Conservation (phyloP, 805 yeast genomes). For the Suhomyces sp. region DNA sequence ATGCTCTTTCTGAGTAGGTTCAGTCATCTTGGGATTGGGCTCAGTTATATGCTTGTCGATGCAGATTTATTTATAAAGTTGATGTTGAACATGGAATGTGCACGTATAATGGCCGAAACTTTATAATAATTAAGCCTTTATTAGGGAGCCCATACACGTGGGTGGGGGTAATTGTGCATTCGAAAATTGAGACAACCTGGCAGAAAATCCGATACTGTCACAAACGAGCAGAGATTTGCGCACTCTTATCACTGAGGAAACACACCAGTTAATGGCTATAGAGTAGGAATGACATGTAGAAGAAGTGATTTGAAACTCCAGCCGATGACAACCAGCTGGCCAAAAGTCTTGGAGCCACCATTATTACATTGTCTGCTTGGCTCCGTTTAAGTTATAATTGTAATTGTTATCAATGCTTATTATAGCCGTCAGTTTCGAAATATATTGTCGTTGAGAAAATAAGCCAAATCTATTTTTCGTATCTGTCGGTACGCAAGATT, state of each 20-base stretch:
- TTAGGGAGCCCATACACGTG: neutral
- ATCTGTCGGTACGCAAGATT: neutral
- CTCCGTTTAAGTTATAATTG: neutral
- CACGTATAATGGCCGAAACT: neutral
- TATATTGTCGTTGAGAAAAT: neutral
- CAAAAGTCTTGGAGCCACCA: neutral
- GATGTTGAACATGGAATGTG: neutral
- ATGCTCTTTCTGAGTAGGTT: constrained; percentile 2
- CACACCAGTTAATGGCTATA: neutral
- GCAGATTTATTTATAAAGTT: neutral
- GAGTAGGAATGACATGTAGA: neutral
- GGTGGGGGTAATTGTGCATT: neutral
- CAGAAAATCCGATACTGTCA: neutral
- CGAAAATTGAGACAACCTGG: neutral
- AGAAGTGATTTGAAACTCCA: neutral
- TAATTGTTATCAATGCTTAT: neutral
- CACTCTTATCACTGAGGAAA: neutral
- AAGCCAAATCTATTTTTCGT: neutral
- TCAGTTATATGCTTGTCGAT: neutral
- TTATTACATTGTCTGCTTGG: neutral
- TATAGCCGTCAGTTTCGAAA: neutral
- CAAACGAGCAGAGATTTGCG: neutral
- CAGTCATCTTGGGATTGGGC: neutral
- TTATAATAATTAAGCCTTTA: neutral
- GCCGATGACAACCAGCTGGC: neutral